Percentiles rank a stretch among this genome's conserved stretches.
These are phyloP conservation scores for Eutypa lata DNA, from an alignment of 2,329 filamentous ascomycete species.

Conservation along the genomic window DNA sequence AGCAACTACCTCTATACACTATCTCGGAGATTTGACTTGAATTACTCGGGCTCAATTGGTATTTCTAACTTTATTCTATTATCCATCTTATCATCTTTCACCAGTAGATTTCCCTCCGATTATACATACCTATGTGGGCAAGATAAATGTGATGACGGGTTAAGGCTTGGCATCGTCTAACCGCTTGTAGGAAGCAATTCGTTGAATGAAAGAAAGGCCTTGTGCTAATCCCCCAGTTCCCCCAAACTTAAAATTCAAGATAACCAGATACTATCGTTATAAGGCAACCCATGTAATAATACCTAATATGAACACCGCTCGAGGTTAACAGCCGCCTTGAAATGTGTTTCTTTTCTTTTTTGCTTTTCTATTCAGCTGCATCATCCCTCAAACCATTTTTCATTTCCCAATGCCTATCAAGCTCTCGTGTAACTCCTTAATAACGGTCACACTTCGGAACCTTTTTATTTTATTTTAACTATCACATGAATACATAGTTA, in stretches of 20 bases:
- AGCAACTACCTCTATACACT: no score
- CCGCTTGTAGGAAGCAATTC: background rate
- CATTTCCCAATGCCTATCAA: background rate
- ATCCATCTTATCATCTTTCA: no score
- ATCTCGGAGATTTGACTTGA: no score
- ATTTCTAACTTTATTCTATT: no score
- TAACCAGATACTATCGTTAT: no score
- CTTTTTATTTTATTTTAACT: background rate
- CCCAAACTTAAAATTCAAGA: constrained; percentile 8
- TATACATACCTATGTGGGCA: background rate
- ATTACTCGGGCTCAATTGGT: no score
- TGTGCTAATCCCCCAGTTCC: background rate
- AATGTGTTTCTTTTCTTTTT: constrained; percentile 5
- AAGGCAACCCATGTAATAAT: constrained; percentile 5
- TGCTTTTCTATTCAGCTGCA: constrained; percentile 12
- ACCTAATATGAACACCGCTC: background rate
- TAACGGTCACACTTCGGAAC: background rate
- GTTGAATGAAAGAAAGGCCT: background rate
- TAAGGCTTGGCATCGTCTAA: background rate
- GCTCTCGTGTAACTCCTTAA: background rate
- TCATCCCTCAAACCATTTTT: constrained; percentile 11
- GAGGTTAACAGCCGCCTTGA: background rate
- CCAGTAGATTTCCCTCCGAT: no score
- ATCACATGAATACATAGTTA: background rate
- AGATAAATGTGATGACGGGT: background rate